Conservation (phyloP, 75 land plant species). For the Pinus taeda region DNA sequence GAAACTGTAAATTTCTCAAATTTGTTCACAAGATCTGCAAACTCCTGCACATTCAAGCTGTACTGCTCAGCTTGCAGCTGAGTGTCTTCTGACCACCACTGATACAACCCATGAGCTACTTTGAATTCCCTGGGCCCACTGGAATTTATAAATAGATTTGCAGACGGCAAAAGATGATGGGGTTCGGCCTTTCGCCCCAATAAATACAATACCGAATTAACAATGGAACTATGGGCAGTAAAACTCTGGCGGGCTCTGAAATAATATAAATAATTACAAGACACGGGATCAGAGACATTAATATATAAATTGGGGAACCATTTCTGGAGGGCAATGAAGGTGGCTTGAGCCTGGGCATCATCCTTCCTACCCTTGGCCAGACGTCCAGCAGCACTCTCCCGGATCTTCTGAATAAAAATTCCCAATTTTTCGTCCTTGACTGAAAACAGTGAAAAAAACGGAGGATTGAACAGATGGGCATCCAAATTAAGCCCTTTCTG, state of each 20-base stretch:
- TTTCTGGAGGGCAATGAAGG: slow-evolving; percentile 17
- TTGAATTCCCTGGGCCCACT: slow-evolving; percentile 53
- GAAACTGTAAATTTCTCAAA: not conserved
- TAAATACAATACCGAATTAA: slow-evolving; percentile 12
- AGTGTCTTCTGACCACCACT: slow-evolving; percentile 75
- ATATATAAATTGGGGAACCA: slow-evolving; percentile 71
- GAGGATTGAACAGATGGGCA: slow-evolving; percentile 77
- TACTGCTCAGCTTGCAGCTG: slow-evolving; percentile 28
- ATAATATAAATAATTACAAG: slow-evolving; percentile 46
- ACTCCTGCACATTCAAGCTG: not conserved
- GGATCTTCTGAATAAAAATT: slow-evolving; percentile 27
- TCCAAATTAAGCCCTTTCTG: slow-evolving; percentile 56
- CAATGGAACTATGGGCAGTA: not conserved
- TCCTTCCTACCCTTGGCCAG: not conserved
- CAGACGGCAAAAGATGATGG: slow-evolving; percentile 17
- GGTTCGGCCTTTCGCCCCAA: not conserved
- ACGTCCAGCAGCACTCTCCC: not conserved
- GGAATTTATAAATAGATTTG: slow-evolving; percentile 47
- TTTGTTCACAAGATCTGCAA: not conserved
- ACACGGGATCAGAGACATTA: slow-evolving; percentile 61
- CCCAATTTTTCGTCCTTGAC: not conserved
- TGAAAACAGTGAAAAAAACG: slow-evolving; percentile 27
- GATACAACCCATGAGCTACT: slow-evolving; percentile 63
- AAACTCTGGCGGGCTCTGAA: slow-evolving; percentile 11
- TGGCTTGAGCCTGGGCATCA: not conserved